Percentiles rank a stretch among this genome's conserved stretches.
Evolutionary conservation across 1,284 basidiomycete genomes (phyloP).

Genomic region (Agaricales sp.): DNA sequence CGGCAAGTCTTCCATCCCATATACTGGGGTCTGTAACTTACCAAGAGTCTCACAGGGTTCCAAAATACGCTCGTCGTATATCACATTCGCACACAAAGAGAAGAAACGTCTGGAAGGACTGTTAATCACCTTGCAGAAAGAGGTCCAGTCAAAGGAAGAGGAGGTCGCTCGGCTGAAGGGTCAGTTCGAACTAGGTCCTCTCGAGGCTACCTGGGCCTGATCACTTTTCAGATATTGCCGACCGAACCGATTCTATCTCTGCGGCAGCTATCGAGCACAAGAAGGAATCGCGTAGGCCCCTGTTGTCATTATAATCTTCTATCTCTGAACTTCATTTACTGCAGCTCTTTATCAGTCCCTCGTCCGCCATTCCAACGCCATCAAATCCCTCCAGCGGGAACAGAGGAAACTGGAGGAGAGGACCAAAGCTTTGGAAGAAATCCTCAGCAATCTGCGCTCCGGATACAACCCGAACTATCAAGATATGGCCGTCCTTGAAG

Average conservation of each 20-base stretch:
- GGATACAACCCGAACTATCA: constrained; percentile 98
- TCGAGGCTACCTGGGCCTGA: constrained; percentile 5
- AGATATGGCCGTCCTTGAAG: constrained; percentile 97
- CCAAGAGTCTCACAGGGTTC: constrained; percentile 49
- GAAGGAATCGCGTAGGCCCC: constrained; percentile 71
- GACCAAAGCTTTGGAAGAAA: constrained; percentile 72
- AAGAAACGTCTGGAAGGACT: constrained; percentile 66
- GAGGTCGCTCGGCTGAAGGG: constrained; percentile 64
- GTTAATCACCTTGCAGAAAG: constrained; percentile 40
- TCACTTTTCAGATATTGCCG: constrained; percentile 44
- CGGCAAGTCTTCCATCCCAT: constrained; percentile 34
- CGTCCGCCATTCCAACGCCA: constrained; percentile 60
- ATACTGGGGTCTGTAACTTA: not conserved
- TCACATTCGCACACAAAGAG: constrained; percentile 81
- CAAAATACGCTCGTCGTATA: constrained; percentile 86
- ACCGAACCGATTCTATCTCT: constrained; percentile 65
- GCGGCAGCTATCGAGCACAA: constrained; percentile 69
- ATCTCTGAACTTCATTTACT: constrained; percentile 10
- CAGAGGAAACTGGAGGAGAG: constrained; percentile 66
- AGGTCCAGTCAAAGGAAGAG: constrained; percentile 53
- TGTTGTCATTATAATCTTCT: constrained; percentile 15
- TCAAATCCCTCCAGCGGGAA: constrained; percentile 68
- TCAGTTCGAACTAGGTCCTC: constrained; percentile 14
- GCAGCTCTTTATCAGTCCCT: constrained; percentile 76
- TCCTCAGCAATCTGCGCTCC: constrained; percentile 71